A percentile compares a stretch with the other conserved stretches of the same genome.
phyloP scores from a whole-genome alignment of 345 rosid species.

The Arabis alpina region DNA sequence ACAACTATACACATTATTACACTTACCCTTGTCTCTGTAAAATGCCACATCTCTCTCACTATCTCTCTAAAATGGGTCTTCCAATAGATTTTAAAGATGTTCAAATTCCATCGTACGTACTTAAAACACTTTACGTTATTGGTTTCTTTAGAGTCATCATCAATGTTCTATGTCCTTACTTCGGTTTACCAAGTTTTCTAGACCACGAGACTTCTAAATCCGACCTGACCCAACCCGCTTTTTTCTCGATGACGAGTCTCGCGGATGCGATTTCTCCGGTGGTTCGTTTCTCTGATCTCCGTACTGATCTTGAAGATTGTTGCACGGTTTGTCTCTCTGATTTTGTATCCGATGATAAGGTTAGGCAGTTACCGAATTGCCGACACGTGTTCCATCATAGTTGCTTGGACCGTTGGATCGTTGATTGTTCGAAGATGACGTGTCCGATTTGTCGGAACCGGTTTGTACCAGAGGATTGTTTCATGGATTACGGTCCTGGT shows the following conservation, averaged over 20 bases:
- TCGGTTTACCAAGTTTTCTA: slow-evolving; percentile 63
- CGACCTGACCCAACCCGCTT: not conserved
- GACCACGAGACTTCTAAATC: slow-evolving; percentile 52
- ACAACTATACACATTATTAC: slow-evolving; percentile 4
- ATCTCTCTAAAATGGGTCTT: slow-evolving; percentile 59
- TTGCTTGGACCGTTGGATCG: slow-evolving; percentile 81
- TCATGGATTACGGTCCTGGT: slow-evolving; percentile 45
- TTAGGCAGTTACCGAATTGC: slow-evolving; percentile 58
- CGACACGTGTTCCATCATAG: slow-evolving; percentile 63
- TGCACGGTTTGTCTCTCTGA: slow-evolving; percentile 81
- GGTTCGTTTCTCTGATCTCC: slow-evolving; percentile 61
- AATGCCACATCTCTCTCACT: slow-evolving; percentile 17
- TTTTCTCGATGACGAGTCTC: slow-evolving; percentile 50
- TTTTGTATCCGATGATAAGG: slow-evolving; percentile 58
- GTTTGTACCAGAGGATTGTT: slow-evolving; percentile 48
- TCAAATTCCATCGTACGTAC: slow-evolving; percentile 59
- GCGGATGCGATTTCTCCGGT: slow-evolving; percentile 61
- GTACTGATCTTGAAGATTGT: slow-evolving; percentile 57
- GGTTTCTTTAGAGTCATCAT: slow-evolving; percentile 55
- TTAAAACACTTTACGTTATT: slow-evolving; percentile 59
- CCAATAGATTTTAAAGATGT: slow-evolving; percentile 62
- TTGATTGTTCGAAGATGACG: slow-evolving; percentile 56
- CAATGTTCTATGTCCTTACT: slow-evolving; percentile 49
- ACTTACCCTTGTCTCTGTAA: not conserved
- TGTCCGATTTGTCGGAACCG: slow-evolving; percentile 71